Conservation (phyloP, 2,329 filamentous ascomycete genomes). For the Teratosphaeria epicoccoides region DNA sequence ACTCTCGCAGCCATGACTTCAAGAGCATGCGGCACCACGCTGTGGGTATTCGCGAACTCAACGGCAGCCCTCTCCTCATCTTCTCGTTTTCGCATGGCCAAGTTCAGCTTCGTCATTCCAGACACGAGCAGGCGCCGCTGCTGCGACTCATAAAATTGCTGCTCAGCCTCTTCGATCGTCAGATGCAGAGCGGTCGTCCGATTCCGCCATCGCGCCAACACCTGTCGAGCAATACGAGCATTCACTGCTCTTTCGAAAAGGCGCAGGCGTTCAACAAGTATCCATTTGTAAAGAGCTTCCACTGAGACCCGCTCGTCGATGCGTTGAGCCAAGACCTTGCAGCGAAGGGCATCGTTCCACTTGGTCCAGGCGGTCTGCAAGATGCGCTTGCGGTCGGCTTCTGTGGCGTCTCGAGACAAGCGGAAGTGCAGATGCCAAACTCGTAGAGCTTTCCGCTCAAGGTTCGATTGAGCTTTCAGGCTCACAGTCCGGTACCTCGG, state of each 20-base stretch:
- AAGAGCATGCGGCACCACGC: conserved; percentile 28
- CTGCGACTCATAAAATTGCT: conserved; percentile 18
- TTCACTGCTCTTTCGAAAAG: conserved; percentile 30
- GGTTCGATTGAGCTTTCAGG: conserved; percentile 33
- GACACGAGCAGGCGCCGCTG: conserved; percentile 16
- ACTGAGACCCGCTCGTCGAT: conserved; percentile 47
- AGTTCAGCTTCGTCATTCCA: conserved; percentile 21
- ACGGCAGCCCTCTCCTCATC: conserved; percentile 28
- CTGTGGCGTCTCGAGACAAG: conserved; percentile 32
- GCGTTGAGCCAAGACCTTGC: conserved; percentile 39
- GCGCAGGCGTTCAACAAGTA: conserved; percentile 38
- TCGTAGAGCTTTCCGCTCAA: conserved; percentile 37
- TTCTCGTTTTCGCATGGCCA: conserved; percentile 21
- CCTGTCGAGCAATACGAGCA: conserved; percentile 12
- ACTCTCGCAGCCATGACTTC: conserved; percentile 26
- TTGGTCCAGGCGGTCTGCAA: conserved; percentile 47
- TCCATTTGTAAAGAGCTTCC: conserved; percentile 51
- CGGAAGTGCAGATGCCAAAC: conserved; percentile 38
- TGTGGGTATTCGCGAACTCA: conserved; percentile 32
- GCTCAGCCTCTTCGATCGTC: conserved; percentile 10
- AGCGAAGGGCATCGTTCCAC: conserved; percentile 53
- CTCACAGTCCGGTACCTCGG: conserved; percentile 22
- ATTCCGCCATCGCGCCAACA: conserved; percentile 11
- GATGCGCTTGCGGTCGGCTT: conserved; percentile 42
- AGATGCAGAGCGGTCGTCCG: conserved; percentile 6